Base-by-base conservation (phyloP, 768 basidiomycete species). In the Fomitopsis pulvina region DNA sequence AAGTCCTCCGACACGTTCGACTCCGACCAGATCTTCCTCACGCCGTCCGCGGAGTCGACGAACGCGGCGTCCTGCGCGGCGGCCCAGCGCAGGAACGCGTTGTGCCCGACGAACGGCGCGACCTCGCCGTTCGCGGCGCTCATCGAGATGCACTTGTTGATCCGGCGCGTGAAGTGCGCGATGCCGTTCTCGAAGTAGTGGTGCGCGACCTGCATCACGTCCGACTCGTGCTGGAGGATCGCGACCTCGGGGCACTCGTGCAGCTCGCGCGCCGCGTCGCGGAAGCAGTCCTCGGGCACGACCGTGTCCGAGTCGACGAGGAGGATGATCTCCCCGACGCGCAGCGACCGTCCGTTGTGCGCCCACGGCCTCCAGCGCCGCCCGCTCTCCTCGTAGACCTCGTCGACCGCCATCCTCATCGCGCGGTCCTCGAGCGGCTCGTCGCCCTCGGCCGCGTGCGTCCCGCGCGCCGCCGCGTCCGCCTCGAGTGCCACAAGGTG, bases 161-260 rank as follows among this genome's bases (percentile, higher is more conserved):
- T 90, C 30, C 89, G 78, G 20, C 82, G 80, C 1, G 92, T 93
- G 68, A 95, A 94, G 65, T 85, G 83, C 11, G 92, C 80, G 52
- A 94, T 84, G 16, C 87, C 89, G 57, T 92, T 92, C 63, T 95
- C 92, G 60, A 94, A 93, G 68, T 87, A 93, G 65, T 92, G 85
- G 64, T 86, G 73, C 0, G 84, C 89, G 48, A 92, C 89, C 66
- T 93, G 88, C 84, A 92, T 90, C 57, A 93, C 90, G 58, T 90
- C 87, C 80, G 87, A 90, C 59, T 87, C 87, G 62, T 95, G 92
- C 62, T 94, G 92, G 47, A 95, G 85, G 68, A 95, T 91, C 1
- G 81, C 89, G 27, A 92, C 80, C 39, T 91, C 84, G 0, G 87
- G 89, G 55, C 84, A 85, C 65, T 86, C 84, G 16, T 79, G 71